Percentiles rank a stretch among this genome's conserved stretches.
phyloP scores from a whole-genome alignment of 768 basidiomycete species.

The Glaciozyma antarctica region DNA sequence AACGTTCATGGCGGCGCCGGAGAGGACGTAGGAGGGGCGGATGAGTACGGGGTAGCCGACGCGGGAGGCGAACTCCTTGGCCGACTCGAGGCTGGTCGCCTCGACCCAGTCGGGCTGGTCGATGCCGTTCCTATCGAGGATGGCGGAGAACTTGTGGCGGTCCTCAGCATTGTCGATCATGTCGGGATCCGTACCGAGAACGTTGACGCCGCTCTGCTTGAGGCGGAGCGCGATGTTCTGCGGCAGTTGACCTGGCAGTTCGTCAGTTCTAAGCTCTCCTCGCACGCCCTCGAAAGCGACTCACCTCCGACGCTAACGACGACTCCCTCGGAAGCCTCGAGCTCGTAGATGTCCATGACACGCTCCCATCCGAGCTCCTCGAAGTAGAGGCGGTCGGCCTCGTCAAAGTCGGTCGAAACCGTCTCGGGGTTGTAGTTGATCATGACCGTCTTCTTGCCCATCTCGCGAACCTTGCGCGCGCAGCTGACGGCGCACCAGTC shows the following conservation, averaged over 20 bases:
- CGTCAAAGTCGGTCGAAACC: slow-evolving; percentile 97
- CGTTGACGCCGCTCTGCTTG: slow-evolving; percentile 79
- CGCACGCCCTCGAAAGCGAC: slow-evolving; percentile 34
- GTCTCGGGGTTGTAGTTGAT: slow-evolving; percentile 99
- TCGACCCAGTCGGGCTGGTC: slow-evolving; percentile 97
- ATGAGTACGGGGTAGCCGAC: slow-evolving; percentile 95
- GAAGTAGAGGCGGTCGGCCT: slow-evolving; percentile 97
- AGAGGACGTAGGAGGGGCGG: slow-evolving; percentile 95
- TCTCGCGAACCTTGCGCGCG: slow-evolving; percentile 77
- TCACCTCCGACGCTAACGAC: slow-evolving; percentile 92
- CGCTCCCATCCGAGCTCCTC: slow-evolving; percentile 96
- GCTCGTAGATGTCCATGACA: slow-evolving; percentile 99
- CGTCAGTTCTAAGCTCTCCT: neutral
- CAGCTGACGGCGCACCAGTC: slow-evolving; percentile 99
- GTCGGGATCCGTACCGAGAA: slow-evolving; percentile 88
- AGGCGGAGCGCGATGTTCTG: slow-evolving; percentile 97
- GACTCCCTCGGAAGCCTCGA: slow-evolving; percentile 84
- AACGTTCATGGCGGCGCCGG: slow-evolving; percentile 98
- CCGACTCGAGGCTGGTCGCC: slow-evolving; percentile 74
- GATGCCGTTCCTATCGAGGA: slow-evolving; percentile 86
- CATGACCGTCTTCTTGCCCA: slow-evolving; percentile 95
- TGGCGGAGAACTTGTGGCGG: slow-evolving; percentile 96
- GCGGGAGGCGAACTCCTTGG: slow-evolving; percentile 77
- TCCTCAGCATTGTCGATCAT: slow-evolving; percentile 97
- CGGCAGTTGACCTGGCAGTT: slow-evolving; percentile 69